A percentile compares a stretch with the other conserved stretches of the same genome.
Evolutionary conservation across 768 basidiomycete genomes (phyloP).

Genomic region (Boletus fagicola): DNA sequence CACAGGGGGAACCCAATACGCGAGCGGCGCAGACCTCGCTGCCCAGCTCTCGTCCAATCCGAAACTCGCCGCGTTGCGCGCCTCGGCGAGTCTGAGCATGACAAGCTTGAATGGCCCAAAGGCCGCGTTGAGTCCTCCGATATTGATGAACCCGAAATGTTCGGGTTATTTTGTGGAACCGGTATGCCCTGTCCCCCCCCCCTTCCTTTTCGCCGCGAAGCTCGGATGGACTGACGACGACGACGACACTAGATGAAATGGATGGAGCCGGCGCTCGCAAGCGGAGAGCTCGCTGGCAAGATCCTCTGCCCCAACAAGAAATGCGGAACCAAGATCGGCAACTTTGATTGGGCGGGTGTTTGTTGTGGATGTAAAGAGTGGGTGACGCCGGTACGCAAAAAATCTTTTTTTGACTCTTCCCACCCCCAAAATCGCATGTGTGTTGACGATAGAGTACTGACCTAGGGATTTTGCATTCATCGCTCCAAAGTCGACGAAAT

Average conservation of each 20-base stretch:
- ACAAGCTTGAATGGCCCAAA: constrained; percentile 23
- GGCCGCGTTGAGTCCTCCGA: constrained; percentile 50
- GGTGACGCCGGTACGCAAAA: constrained; percentile 71
- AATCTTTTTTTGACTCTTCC: not conserved
- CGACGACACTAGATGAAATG: constrained; percentile 74
- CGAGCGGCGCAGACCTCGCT: constrained; percentile 38
- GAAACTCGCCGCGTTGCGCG: constrained; percentile 48
- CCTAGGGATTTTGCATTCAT: constrained; percentile 57
- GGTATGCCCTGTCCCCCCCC: constrained; percentile 36
- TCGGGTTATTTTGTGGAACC: constrained; percentile 98
- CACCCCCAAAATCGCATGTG: too few species aligned
- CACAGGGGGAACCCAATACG: not conserved
- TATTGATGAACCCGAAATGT: constrained; percentile 77
- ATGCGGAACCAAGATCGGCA: constrained; percentile 89
- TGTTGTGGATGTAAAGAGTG: constrained; percentile 89
- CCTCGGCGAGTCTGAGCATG: constrained; percentile 26
- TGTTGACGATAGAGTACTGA: not conserved
- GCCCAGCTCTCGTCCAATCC: constrained; percentile 46
- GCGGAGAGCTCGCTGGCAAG: constrained; percentile 83
- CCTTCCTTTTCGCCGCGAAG: too few species aligned
- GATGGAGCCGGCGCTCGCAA: constrained; percentile 84
- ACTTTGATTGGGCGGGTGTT: constrained; percentile 95
- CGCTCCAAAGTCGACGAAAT: constrained; percentile 70
- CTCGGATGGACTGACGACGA: not conserved
- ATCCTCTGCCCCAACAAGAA: constrained; percentile 90